Conservation (phyloP, 2,329 filamentous ascomycete genomes). For the Sporothrix protearum region DNA sequence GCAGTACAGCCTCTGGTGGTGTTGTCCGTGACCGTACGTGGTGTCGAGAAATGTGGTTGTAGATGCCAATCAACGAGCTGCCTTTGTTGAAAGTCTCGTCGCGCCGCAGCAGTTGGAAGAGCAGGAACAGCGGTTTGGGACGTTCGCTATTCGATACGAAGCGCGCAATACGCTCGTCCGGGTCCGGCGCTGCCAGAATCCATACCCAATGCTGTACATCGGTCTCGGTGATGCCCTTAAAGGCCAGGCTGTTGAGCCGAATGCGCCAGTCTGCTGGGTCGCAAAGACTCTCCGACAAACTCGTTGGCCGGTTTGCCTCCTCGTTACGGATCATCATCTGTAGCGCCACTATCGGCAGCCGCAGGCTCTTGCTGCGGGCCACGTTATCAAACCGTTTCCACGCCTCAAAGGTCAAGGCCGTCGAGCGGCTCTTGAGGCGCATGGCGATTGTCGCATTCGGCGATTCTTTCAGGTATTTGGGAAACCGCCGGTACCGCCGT, state of each 20-base stretch:
- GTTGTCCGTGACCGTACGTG: conserved; percentile 23
- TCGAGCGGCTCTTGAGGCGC: conserved; percentile 23
- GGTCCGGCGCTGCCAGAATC: conserved; percentile 39
- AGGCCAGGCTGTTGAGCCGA: conserved; percentile 33
- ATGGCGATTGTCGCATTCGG: conserved; percentile 27
- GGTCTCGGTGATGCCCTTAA: conserved; percentile 36
- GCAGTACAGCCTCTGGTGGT: not conserved
- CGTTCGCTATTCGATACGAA: conserved; percentile 35
- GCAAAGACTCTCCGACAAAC: conserved; percentile 28
- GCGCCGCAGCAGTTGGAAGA: conserved; percentile 38
- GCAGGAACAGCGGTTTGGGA: conserved; percentile 41
- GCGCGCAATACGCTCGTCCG: conserved; percentile 38
- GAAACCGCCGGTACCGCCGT: conserved; percentile 11
- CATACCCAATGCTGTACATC: conserved; percentile 43
- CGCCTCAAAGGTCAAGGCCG: conserved; percentile 23
- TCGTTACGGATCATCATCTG: conserved; percentile 31
- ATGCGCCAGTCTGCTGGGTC: conserved; percentile 34
- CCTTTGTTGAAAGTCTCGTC: conserved; percentile 36
- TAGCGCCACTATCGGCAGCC: conserved; percentile 31
- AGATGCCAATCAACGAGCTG: conserved; percentile 35
- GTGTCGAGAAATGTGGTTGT: conserved; percentile 34
- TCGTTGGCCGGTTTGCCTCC: conserved; percentile 27
- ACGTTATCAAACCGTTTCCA: conserved; percentile 27
- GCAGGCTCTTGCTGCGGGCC: conserved; percentile 29
- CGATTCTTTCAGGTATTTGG: conserved; percentile 27